phyloP scores from a whole-genome alignment of 306 rosid genomes.

The Quercus variabilis region DNA sequence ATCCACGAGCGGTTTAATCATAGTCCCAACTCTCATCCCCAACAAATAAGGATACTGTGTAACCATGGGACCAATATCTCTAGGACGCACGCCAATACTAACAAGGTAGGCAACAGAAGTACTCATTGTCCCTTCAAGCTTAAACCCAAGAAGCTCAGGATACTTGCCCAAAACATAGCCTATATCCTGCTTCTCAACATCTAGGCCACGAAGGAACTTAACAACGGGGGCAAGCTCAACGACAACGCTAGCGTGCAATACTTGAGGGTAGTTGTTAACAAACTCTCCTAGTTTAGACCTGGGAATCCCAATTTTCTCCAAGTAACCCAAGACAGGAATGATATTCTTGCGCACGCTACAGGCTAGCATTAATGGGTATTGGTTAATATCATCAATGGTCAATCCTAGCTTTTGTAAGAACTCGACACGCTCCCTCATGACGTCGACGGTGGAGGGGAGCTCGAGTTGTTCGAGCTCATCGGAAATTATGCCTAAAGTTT shows the following conservation, averaged over 20 bases:
- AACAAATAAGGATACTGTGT: slow-evolving; percentile 80
- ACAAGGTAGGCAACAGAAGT: slow-evolving; percentile 94
- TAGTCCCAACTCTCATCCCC: slow-evolving; percentile 95
- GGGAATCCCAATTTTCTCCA: slow-evolving; percentile 82
- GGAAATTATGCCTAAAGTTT: slow-evolving; percentile 75
- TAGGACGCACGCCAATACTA: slow-evolving; percentile 82
- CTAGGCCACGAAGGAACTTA: slow-evolving; percentile 86
- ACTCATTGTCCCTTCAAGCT: slow-evolving; percentile 97
- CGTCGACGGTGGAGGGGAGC: slow-evolving; percentile 80
- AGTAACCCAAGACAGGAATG: slow-evolving; percentile 79
- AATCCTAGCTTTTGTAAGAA: slow-evolving; percentile 76
- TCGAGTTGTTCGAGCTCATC: slow-evolving; percentile 78
- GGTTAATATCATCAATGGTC: slow-evolving; percentile 67
- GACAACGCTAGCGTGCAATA: slow-evolving; percentile 85
- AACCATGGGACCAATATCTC: slow-evolving; percentile 95
- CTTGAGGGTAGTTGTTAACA: slow-evolving; percentile 74
- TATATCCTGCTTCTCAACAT: slow-evolving; percentile 78
- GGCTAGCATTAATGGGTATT: slow-evolving; percentile 76
- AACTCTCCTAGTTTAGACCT: slow-evolving; percentile 77
- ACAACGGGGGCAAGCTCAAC: slow-evolving; percentile 93
- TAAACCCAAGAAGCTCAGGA: slow-evolving; percentile 91
- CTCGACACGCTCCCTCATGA: slow-evolving; percentile 86
- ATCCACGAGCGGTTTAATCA: slow-evolving; percentile 75
- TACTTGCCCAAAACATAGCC: slow-evolving; percentile 85
- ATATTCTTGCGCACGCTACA: slow-evolving; percentile 85